Base-by-base conservation (phyloP, 2,329 filamentous ascomycete species). In the Penicillium frequentans region DNA sequence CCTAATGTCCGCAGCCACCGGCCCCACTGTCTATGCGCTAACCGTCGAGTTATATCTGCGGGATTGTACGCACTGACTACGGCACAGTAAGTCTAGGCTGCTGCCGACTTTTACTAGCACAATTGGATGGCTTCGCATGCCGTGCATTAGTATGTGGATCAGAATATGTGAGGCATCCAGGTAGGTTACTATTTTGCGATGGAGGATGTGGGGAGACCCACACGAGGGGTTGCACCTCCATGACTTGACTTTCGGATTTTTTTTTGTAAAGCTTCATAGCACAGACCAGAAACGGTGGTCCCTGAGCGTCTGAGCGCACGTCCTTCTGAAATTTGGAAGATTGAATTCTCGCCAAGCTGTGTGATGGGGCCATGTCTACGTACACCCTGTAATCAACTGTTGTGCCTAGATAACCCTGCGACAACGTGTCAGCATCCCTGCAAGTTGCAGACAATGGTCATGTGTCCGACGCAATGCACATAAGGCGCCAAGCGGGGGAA, bases 1-100 rank as follows among this genome's bases (percentile, higher is more conserved):
- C 21, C 58, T 56, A 48, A 59, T 63, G 61, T 54, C 63, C 49
- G 50, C 27, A 55, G 55, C 54, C 43, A 49, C 48, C 6, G 8
- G 56, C 56, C 56, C 64, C 63, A 64, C 61, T 49, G 43, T 51
- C 56, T 49, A 44, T 52, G 45, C 45, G 26, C 61, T 54, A 54
- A 50, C 51, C 43, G 39, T 59, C 63, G 52, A 66, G 58, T 64
- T 24, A 55, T 54, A 54, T 50, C 45, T 31, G 49, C 64, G 58
- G 63, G 56, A 60, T 59, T 51, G 19, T 10, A 49, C 61, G 62
- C 64, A 64, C 54, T 62, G 64, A 67, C 63, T 54, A 57, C 55
- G 57, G 61, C 57, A 57, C 57, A 44, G 42, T 43, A 53, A 54
- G 52, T 58, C 61, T 62, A 58, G 61, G 45, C 61, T 58, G 37